Base-by-base conservation (phyloP, 306 rosid species). In the Quercus variabilis region DNA sequence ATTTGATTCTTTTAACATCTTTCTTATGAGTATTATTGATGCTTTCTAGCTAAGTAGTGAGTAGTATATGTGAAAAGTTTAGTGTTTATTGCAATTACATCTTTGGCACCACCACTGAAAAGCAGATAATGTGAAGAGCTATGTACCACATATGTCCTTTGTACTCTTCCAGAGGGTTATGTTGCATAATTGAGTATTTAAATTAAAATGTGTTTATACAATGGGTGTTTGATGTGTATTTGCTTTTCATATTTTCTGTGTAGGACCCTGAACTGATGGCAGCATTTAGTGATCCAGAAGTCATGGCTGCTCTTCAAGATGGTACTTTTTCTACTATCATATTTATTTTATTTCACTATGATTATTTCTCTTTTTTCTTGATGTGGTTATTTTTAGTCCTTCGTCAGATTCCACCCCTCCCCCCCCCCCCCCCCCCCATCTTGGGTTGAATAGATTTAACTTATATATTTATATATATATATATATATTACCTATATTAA, bases 241-340 rank as follows among this genome's bases (percentile, higher is more conserved):
- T 68, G 31, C 60, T 68, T 68, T 71, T 30, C n/a, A 49, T 21
- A 38, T 17, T 21, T 75, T 3, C 72, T 62, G 63, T 74, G 58
- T 80, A 91, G 98, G 98, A 93, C 74, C 98, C 98, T 38, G 98
- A 93, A 49, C 68, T 93, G 82, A 91, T 91, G 98, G 2, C 91
- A 1, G 97, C 98, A 71, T 91, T 93, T 81, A 85, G 89, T 65
- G 98, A 93, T 89, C 97, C 98, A 0, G 98, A 93, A 85, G 84
- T 93, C 59, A 93, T 91, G 97, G 92, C 97, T 85, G 98, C 98
- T 83, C 91, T 93, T 58, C 97, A 93, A 85, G 98, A 93, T 81
- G 98, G 98, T 91, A 86, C 49, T 64, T 74, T 83, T 59, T 72
- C 59, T 57, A 67, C 79, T 63, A 69, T 67, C 46, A 56, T 20